Evolutionary conservation across 805 yeast genomes (phyloP), one percentile per base, ranked within the genome.

Genomic region (Torulaspora gathmanii): DNA sequence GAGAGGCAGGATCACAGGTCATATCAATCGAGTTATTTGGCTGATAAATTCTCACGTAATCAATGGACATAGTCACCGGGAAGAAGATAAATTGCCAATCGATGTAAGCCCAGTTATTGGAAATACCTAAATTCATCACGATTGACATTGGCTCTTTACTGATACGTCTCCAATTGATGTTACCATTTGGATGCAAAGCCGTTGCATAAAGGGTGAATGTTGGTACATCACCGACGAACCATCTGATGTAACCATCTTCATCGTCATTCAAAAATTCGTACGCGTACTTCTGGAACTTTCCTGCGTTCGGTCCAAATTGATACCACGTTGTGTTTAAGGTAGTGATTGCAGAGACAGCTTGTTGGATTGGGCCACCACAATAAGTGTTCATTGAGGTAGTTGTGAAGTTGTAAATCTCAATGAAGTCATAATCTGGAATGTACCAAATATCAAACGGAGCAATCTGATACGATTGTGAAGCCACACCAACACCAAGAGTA

Each of bases 401-500:
- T 0, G 85, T 69, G 19, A 55, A 53, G 68, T 91, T 87, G 66
- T 84, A 71, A 50, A 91, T 70, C 60, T 82, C 90, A 43, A 89
- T 64, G 58, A 75, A 90, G 54, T 80, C 78, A 65, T 89, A 89
- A 67, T 91, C 95, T 4, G 96, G 96, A 61, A 77, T 75, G 63
- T 86, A 91, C 97, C 97, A 91, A 52, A 89, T 82, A 67, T 91
- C 98, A 62, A 80, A 80, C 8, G 98, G 98, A 13, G 97, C 98
- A 51, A 88, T 70, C 72, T 91, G 98, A 60, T 83, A 67, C 3
- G 97, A 88, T 67, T 91, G 99, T 3, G 97, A 87, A 1, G 90
- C 96, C 34, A 83, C 77, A 55, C 93, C 93, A 11, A 67, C 70
- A 42, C 74, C 75, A 16, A 72, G 44, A 11, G 64, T 70, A 1